These are phyloP conservation scores for Candida incommunis DNA, from an alignment of 805 yeast species.

Conservation along the genomic window DNA sequence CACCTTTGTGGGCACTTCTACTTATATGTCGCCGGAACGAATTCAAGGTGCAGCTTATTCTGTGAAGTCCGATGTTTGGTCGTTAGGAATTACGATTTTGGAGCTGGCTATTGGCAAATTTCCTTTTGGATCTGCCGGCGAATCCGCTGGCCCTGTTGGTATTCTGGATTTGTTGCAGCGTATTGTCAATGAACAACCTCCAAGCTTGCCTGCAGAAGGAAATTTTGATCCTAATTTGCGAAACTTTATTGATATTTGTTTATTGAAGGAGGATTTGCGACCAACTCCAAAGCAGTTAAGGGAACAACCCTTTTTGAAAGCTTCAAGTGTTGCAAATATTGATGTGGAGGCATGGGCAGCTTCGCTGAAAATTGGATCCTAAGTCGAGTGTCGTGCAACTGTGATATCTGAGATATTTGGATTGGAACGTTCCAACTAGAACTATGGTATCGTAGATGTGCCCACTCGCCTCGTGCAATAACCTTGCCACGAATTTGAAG, in stretches of 20 bases:
- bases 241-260: background rate
- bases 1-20: constrained; percentile 95
- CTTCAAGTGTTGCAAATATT: background rate
- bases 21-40: constrained; percentile 96
- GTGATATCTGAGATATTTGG: no score
- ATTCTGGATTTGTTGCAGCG: constrained; percentile 82
- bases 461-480: no score
- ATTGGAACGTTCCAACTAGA: no score
- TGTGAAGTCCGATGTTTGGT: constrained; percentile 96
- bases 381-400: no score
- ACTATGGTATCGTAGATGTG: no score
- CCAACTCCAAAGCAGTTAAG: background rate
- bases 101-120: constrained; percentile 79
- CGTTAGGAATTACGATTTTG: constrained; percentile 77
- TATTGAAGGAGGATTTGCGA: background rate
- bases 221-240: background rate
- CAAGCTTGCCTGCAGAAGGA: constrained; percentile 36
- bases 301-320: background rate
- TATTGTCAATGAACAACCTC: constrained; percentile 88
- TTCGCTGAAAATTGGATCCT: background rate
- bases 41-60: constrained; percentile 91
- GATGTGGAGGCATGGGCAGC: background rate
- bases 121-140: constrained; percentile 35
- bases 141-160: constrained; percentile 46
- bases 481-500: no score